Percentiles rank a stretch among this genome's conserved stretches.
phyloP scores from a whole-genome alignment of 768 basidiomycete species.

The Russula brevipes region DNA sequence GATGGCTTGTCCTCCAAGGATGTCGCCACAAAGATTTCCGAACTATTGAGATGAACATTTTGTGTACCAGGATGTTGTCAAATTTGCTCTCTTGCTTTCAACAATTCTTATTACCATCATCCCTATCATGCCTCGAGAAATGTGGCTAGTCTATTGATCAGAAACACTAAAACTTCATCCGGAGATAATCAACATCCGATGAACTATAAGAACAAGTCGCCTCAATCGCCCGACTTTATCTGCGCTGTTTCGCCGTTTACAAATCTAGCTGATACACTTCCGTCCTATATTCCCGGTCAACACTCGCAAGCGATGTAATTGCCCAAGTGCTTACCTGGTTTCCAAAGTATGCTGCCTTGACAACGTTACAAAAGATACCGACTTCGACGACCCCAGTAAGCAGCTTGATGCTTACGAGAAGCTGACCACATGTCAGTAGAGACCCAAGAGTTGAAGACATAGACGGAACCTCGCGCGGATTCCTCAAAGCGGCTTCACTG shows the following conservation, averaged over 20 bases:
- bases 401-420: slow-evolving; percentile 81
- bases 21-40: slow-evolving; percentile 64
- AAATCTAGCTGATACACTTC: slow-evolving; percentile 12
- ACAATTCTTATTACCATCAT: not conserved
- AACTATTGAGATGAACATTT: slow-evolving; percentile 42
- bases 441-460: slow-evolving; percentile 36
- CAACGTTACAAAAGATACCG: slow-evolving; percentile 92
- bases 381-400: slow-evolving; percentile 99
- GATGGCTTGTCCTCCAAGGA: slow-evolving; percentile 69
- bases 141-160: not conserved
- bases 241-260: slow-evolving; percentile 8
- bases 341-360: slow-evolving; percentile 94
- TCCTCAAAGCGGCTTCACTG: slow-evolving; percentile 52
- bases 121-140: not conserved
- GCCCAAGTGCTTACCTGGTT: slow-evolving; percentile 52
- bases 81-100: not conserved
- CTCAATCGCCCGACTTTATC: slow-evolving; percentile 8
- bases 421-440: slow-evolving; percentile 37
- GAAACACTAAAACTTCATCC: not conserved
- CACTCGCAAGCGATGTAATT: not conserved
- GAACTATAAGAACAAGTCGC: slow-evolving; percentile 5
- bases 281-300: slow-evolving; percentile 13
- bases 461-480: slow-evolving; percentile 47
- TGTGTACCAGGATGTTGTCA: not conserved
- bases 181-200: not conserved